A percentile compares a stretch with the other conserved stretches of the same genome.
phyloP scores from a whole-genome alignment of 2,329 filamentous ascomycete genomes.

The Arthrobotrys megalospora region DNA sequence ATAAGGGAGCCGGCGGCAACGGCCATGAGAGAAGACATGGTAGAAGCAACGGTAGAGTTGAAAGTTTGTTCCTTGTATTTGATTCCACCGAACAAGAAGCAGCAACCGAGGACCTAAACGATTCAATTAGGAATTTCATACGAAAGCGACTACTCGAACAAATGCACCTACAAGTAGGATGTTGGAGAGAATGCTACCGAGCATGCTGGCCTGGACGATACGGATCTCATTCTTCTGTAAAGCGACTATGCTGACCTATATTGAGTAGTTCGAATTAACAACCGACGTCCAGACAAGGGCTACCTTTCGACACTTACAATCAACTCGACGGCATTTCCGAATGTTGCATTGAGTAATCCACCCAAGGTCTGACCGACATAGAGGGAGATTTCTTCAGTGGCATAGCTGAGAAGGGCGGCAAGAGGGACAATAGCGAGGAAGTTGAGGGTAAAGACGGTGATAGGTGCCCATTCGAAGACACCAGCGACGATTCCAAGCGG shows the following conservation, averaged over 20 bases:
- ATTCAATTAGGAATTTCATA: slow-evolving; percentile 19
- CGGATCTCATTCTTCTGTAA: slow-evolving; percentile 87
- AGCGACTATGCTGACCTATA: slow-evolving; percentile 81
- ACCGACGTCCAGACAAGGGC: background rate
- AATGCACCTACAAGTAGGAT: slow-evolving; percentile 77
- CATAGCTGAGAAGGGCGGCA: slow-evolving; percentile 81
- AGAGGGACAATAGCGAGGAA: slow-evolving; percentile 85
- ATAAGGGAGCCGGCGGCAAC: slow-evolving; percentile 80
- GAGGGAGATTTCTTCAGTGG: slow-evolving; percentile 81
- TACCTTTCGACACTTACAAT: slow-evolving; percentile 72
- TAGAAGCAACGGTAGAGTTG: slow-evolving; percentile 82
- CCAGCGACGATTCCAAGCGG: slow-evolving; percentile 81
- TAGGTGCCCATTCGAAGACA: slow-evolving; percentile 75
- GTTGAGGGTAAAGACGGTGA: slow-evolving; percentile 81
- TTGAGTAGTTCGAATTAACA: slow-evolving; percentile 72
- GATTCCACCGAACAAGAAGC: slow-evolving; percentile 82
- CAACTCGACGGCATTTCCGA: slow-evolving; percentile 84
- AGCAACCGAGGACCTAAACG: slow-evolving; percentile 77
- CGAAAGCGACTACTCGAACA: slow-evolving; percentile 2
- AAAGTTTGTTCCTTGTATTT: slow-evolving; percentile 80
- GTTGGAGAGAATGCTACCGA: slow-evolving; percentile 95
- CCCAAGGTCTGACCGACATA: slow-evolving; percentile 82
- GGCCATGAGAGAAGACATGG: slow-evolving; percentile 77
- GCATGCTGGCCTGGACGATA: slow-evolving; percentile 98
- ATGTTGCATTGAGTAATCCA: slow-evolving; percentile 81